phyloP scores from a whole-genome alignment of 1,284 basidiomycete genomes.

The Ceratobasidium sp. region DNA sequence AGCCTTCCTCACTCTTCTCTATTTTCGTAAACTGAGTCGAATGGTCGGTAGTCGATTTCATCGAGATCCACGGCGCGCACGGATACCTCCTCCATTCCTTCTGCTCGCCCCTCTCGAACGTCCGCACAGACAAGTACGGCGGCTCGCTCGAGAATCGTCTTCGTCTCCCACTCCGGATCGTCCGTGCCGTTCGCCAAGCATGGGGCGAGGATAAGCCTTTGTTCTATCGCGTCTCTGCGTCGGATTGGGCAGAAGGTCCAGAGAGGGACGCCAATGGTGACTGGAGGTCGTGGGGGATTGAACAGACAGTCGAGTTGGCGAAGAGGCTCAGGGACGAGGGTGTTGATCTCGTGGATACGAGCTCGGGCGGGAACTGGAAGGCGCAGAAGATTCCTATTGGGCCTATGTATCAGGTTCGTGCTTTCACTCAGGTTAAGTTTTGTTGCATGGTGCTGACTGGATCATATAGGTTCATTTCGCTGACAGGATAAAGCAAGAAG shows the following conservation, averaged over 20 bases:
- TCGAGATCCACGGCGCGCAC: conserved; percentile 82
- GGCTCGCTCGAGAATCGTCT: conserved; percentile 78
- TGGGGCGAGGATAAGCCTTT: conserved; percentile 73
- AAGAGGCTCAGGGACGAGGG: conserved; percentile 69
- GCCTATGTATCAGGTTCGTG: not conserved
- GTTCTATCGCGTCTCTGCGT: conserved; percentile 78
- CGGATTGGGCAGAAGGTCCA: conserved; percentile 80
- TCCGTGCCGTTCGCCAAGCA: conserved; percentile 62
- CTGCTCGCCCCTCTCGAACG: conserved; percentile 76
- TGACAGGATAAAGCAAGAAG: conserved; percentile 70
- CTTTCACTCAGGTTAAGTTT: no score
- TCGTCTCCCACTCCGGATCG: conserved; percentile 71
- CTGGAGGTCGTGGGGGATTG: conserved; percentile 78
- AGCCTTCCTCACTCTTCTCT: conserved; percentile 47
- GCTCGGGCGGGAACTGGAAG: conserved; percentile 73
- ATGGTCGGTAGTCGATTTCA: conserved; percentile 72
- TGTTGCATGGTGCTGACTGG: no score
- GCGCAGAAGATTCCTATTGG: conserved; percentile 47
- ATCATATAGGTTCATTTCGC: conserved; percentile 70
- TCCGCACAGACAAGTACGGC: conserved; percentile 76
- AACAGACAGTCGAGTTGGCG: conserved; percentile 73
- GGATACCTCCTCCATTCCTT: conserved; percentile 73
- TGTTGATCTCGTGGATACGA: conserved; percentile 78
- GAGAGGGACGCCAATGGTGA: conserved; percentile 64
- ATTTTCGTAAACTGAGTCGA: conserved; percentile 42